Evolutionary conservation across 306 rosid species (phyloP).

Genomic region (Castanea crenata): DNA sequence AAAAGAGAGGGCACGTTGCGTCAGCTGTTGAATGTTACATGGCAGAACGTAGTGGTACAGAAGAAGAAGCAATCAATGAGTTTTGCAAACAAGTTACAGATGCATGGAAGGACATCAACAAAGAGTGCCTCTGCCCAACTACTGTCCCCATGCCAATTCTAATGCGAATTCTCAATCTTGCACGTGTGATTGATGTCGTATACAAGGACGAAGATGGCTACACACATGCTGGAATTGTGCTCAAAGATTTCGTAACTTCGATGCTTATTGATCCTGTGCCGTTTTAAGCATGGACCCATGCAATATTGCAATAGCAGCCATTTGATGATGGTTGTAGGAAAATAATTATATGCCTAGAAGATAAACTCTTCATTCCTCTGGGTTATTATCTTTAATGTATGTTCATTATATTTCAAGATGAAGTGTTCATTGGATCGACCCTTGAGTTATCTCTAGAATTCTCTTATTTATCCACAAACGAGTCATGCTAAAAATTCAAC

Average conservation of each 20-base stretch:
- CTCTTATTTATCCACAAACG: too few relatives aligned
- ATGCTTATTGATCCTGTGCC: neutral
- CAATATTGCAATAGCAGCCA: too few relatives aligned
- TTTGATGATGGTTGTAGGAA: too few relatives aligned
- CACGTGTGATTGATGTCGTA: constrained; percentile 20
- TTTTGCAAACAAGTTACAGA: constrained; percentile 1
- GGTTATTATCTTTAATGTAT: too few relatives aligned
- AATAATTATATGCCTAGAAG: too few relatives aligned
- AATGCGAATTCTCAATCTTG: constrained; percentile 29
- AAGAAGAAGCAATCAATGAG: neutral
- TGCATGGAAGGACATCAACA: constrained; percentile 43
- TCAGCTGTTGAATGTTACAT: constrained; percentile 32
- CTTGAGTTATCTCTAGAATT: too few relatives aligned
- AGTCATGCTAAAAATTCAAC: too few relatives aligned
- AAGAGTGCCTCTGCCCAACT: constrained; percentile 24
- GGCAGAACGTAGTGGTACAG: constrained; percentile 14
- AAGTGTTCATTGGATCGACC: too few relatives aligned
- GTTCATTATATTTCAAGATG: too few relatives aligned
- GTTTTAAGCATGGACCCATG: neutral
- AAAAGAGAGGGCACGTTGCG: constrained; percentile 22
- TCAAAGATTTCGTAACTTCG: neutral
- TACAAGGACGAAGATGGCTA: neutral
- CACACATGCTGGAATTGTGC: neutral
- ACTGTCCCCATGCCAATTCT: constrained; percentile 28
- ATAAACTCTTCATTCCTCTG: too few relatives aligned